These are phyloP conservation scores for Amniculicola lignicola DNA, from an alignment of 495 filamentous ascomycete species.

Conservation along the genomic window DNA sequence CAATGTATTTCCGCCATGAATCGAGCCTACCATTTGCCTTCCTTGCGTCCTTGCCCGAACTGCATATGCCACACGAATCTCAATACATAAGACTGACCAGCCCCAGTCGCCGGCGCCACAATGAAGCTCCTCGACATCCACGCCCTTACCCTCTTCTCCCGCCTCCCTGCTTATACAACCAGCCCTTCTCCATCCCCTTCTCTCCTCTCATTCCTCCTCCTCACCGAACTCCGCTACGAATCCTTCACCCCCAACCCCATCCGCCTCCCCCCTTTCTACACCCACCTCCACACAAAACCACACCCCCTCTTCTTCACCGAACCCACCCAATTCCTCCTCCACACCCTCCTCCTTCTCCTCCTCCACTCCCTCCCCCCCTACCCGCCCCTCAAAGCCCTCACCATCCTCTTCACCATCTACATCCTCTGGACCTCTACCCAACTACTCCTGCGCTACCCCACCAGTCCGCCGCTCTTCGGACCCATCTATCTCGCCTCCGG, in stretches of 20 bases:
- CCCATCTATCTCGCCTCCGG: slow-evolving; percentile 41
- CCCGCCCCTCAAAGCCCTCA: slow-evolving; percentile 37
- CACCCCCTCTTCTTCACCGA: not conserved
- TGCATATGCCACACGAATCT: not conserved
- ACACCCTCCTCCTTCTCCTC: slow-evolving; percentile 34
- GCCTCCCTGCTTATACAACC: slow-evolving; percentile 34
- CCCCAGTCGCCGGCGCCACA: slow-evolving; percentile 38
- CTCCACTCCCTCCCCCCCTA: slow-evolving; percentile 39
- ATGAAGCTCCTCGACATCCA: slow-evolving; percentile 43
- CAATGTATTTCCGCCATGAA: too few species aligned
- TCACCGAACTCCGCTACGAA: slow-evolving; percentile 44
- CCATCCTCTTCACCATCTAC: slow-evolving; percentile 42
- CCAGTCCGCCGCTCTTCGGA: slow-evolving; percentile 39
- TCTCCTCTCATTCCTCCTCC: slow-evolving; percentile 33
- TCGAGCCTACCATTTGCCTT: too few species aligned
- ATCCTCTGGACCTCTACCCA: slow-evolving; percentile 43
- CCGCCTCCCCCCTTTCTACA: slow-evolving; percentile 26
- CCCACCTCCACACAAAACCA: slow-evolving; percentile 32
- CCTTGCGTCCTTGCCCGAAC: too few species aligned
- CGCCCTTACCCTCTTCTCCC: slow-evolving; percentile 32
- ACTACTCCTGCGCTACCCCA: slow-evolving; percentile 39
- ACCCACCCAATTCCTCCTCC: slow-evolving; percentile 16
- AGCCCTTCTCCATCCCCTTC: slow-evolving; percentile 29
- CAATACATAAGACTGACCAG: too few species aligned
- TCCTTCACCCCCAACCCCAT: slow-evolving; percentile 44